Conservation (phyloP, 371 early-diverging fungal species). For the Syncephalis plumigaleata region DNA sequence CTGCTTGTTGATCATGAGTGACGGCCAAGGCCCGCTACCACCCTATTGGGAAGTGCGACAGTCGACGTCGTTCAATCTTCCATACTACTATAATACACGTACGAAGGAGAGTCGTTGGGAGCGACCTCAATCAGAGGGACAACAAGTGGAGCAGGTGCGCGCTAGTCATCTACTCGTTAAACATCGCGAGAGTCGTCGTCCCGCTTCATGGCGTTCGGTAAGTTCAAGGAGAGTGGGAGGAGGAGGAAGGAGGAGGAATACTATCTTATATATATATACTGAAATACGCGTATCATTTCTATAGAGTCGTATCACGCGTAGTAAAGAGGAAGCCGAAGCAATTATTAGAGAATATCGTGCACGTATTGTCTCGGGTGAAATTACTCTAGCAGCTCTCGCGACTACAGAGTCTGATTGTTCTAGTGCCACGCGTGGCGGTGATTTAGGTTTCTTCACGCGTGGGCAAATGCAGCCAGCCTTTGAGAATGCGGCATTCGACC, state of each 20-base stretch:
- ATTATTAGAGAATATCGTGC: constrained; percentile 32
- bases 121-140: constrained; percentile 27
- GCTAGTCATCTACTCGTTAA: constrained; percentile 88
- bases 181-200: constrained; percentile 69
- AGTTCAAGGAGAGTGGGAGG: neutral
- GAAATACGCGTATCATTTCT: neutral
- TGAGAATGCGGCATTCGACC: constrained; percentile 76
- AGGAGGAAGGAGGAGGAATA: no score
- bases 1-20: no score
- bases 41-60: constrained; percentile 56
- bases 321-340: constrained; percentile 70
- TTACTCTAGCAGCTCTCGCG: constrained; percentile 48
- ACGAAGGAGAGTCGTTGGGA: constrained; percentile 78
- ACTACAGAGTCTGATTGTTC: constrained; percentile 69
- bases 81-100: constrained; percentile 75
- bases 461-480: constrained; percentile 78
- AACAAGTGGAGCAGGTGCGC: constrained; percentile 31
- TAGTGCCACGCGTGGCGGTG: constrained; percentile 75
- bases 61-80: constrained; percentile 42
- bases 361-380: constrained; percentile 38
- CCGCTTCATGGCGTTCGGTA: constrained; percentile 81
- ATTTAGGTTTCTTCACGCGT: constrained; percentile 70
- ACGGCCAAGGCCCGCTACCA: constrained; percentile 15
- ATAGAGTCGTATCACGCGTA: constrained; percentile 61
- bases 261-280: no score